Base-by-base conservation (phyloP, 2,329 filamentous ascomycete genomes). In the Fusarium floridanum region DNA sequence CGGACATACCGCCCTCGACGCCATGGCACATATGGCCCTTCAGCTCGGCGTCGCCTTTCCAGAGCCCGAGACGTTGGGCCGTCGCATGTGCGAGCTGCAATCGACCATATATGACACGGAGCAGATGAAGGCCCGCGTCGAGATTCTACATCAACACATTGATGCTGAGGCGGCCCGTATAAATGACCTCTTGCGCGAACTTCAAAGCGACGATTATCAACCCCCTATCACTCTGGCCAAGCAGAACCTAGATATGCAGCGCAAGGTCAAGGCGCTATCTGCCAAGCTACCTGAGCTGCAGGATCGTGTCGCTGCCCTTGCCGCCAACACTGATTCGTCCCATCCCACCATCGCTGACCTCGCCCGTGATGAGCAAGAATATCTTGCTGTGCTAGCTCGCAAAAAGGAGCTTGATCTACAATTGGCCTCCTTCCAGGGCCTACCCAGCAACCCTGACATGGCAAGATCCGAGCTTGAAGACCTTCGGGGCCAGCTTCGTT, bases 161-260 rank as follows among this genome's bases (percentile, higher is more conserved):
- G 83, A 88, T 39, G 81, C 81, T 20, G 90, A 93, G 76, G 79
- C 88, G 2, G 80, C 81, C 14, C 76, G 77, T 5, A 80, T 86
- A 14, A 79, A 82, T 14, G 64, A 72, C 2, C 78, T 90, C 39
- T 79, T 89, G 10, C 71, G 78, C 7, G 82, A 86, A 12, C 80
- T 91, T 5, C 81, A 83, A 27, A 80, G 81, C 16, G 83, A 86
- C 8, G 81, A 81, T 16, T 92, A 90, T 77, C 86, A 89, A 17
- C 88, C 89, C 0, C 83, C 90, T 0, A 79, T 89, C 0, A 86
- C 91, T 71, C 84, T 95, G 5, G 89, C 90, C 12, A 90, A 91
- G 74, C 88, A 92, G 74, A 96, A 95, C n/a, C 86, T 92, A 5
- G 92, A 97, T 61, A 90, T 93, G 83, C 91, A 92, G 73, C 91